phyloP scores from a whole-genome alignment of 805 yeast genomes.

The Brettanomyces anomalus region DNA sequence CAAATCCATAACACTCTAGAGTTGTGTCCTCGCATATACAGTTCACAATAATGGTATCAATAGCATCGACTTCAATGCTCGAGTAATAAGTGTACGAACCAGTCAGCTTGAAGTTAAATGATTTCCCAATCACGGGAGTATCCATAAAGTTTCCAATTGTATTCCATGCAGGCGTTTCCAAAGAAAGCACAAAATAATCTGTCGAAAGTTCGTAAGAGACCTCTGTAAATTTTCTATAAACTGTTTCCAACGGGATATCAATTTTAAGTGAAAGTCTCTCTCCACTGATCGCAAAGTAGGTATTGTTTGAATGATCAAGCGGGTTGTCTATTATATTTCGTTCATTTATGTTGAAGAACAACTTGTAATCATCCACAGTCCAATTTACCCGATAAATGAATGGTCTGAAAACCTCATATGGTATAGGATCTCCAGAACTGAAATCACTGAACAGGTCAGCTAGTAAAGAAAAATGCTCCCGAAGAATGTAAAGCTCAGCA shows the following conservation, averaged over 20 bases:
- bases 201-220: conserved; percentile 45
- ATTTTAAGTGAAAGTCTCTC: conserved; percentile 38
- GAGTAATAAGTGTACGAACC: conserved; percentile 62
- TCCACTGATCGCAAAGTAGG: conserved; percentile 68
- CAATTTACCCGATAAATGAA: conserved; percentile 53
- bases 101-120: conserved; percentile 46
- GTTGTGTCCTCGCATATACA: conserved; percentile 60
- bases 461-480: conserved; percentile 74
- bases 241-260: conserved; percentile 49
- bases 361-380: conserved; percentile 44
- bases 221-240: conserved; percentile 42
- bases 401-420: conserved; percentile 74
- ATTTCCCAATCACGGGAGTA: conserved; percentile 55
- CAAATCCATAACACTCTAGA: conserved; percentile 68
- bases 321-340: conserved; percentile 86
- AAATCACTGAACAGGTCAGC: conserved; percentile 74
- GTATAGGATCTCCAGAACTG: conserved; percentile 57
- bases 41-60: conserved; percentile 60
- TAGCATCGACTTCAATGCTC: conserved; percentile 52
- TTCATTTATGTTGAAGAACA: conserved; percentile 77
- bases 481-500: conserved; percentile 52
- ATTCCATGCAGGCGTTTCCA: conserved; percentile 90
- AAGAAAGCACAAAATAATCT: conserved; percentile 47
- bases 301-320: conserved; percentile 71
- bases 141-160: conserved; percentile 67